Percentiles rank a stretch among this genome's conserved stretches.
Evolutionary conservation across 495 filamentous ascomycete species (phyloP).

Genomic region (Astrothelium subdiscretum): DNA sequence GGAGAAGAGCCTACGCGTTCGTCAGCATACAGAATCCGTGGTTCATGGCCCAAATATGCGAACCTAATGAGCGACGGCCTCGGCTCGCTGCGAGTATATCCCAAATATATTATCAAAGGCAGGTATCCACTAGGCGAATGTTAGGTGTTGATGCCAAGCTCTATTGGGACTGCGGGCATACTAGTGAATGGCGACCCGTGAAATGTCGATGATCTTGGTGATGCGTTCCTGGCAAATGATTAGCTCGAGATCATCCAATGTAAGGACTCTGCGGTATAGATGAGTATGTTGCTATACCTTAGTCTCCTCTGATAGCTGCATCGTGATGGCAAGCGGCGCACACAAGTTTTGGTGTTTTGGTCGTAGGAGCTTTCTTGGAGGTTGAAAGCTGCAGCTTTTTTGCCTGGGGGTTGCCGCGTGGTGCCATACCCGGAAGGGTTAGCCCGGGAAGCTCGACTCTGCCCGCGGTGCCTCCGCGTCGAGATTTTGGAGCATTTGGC

Average conservation of each 20-base stretch:
- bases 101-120: constrained; percentile 92
- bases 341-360: background rate
- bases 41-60: background rate
- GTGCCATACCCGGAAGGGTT: background rate
- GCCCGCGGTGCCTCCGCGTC: too few species aligned
- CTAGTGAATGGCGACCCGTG: constrained; percentile 95
- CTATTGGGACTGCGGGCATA: constrained; percentile 31
- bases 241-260: background rate
- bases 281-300: constrained; percentile 63
- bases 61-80: constrained; percentile 88
- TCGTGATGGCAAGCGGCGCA: constrained; percentile 16
- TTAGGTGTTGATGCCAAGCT: constrained; percentile 2
- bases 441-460: background rate
- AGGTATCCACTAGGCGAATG: constrained; percentile 65
- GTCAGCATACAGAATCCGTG: background rate
- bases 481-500: too few species aligned
- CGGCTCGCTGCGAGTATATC: constrained; percentile 88
- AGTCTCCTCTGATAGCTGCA: constrained; percentile 91
- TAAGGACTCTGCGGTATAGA: constrained; percentile 3
- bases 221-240: constrained; percentile 69
- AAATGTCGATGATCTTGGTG: constrained; percentile 85
- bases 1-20: constrained; percentile 28
- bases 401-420: too few species aligned
- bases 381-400: background rate
- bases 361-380: background rate